These are phyloP conservation scores for Pittosporum tobira DNA, from an alignment of 129 eudicot species.

Conservation along the genomic window DNA sequence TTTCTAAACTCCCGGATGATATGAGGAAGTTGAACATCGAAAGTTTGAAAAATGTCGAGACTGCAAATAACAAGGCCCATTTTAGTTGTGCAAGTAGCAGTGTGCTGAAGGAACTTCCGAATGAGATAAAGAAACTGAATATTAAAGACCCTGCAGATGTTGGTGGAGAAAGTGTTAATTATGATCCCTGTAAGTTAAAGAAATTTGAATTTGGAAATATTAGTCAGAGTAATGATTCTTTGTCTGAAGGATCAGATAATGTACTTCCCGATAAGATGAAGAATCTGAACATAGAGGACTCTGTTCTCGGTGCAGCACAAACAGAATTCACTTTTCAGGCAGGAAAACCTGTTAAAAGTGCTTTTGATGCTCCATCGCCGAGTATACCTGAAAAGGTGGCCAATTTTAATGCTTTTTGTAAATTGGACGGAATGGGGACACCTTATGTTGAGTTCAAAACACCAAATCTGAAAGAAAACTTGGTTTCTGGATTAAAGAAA, in stretches of 20 bases:
- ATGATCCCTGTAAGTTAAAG: slow-evolving; percentile 1
- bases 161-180: neutral
- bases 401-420: slow-evolving; percentile 35
- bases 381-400: slow-evolving; percentile 26
- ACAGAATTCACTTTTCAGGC: slow-evolving; percentile 18
- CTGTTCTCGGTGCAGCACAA: neutral
- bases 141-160: slow-evolving; percentile 17
- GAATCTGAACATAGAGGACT: slow-evolving; percentile 17
- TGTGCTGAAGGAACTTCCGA: slow-evolving; percentile 25
- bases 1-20: slow-evolving; percentile 35
- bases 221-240: slow-evolving; percentile 6
- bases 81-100: slow-evolving; percentile 9
- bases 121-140: slow-evolving; percentile 52
- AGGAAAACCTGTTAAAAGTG: slow-evolving; percentile 16
- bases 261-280: slow-evolving; percentile 20
- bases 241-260: slow-evolving; percentile 3
- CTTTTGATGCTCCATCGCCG: slow-evolving; percentile 13
- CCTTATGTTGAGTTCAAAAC: slow-evolving; percentile 50
- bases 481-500: slow-evolving; percentile 37
- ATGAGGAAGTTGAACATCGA: slow-evolving; percentile 42
- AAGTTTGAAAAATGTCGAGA: slow-evolving; percentile 8
- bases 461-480: slow-evolving; percentile 31
- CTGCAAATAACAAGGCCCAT: neutral
- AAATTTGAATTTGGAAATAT: slow-evolving; percentile 24
- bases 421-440: slow-evolving; percentile 31